phyloP scores from a whole-genome alignment of 108 stramenopile species.

The Stephanodiscus triporus region DNA sequence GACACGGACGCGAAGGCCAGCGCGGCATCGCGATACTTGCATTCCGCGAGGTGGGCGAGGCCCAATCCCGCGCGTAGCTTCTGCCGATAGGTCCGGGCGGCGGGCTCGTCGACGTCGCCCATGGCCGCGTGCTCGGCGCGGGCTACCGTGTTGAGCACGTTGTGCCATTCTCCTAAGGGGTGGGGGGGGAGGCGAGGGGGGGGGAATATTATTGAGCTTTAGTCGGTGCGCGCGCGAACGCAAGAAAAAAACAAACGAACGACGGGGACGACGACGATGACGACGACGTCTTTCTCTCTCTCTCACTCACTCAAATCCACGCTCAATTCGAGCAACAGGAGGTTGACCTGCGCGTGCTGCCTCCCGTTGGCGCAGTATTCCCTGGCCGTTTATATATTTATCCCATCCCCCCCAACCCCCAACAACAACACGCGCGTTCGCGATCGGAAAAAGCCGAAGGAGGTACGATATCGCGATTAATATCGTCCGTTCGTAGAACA shows the following conservation, averaged over 20 bases:
- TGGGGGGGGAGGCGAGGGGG: background rate
- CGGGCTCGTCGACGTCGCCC: conserved; percentile 19
- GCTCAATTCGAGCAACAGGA: conserved; percentile 60
- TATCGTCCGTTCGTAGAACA: no score
- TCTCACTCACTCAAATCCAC: conserved; percentile 48
- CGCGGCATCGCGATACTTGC: conserved; percentile 45
- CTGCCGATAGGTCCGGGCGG: conserved; percentile 36
- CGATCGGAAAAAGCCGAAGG: no score
- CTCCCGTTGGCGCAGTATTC: conserved; percentile 68
- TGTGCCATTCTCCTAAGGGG: conserved; percentile 3
- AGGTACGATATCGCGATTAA: no score
- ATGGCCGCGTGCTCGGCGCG: conserved; percentile 18
- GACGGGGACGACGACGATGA: no score
- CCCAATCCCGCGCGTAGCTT: conserved; percentile 50
- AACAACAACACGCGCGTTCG: no score
- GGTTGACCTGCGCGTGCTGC: conserved; percentile 61
- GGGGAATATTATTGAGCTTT: background rate
- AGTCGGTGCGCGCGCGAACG: conserved; percentile 42
- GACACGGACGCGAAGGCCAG: conserved; percentile 35
- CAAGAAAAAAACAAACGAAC: conserved; percentile 19
- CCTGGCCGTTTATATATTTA: no score
- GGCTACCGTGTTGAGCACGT: background rate
- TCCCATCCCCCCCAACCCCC: no score
- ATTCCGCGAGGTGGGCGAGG: conserved; percentile 46
- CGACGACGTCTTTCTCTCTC: no score